Percentiles rank a stretch among this genome's conserved stretches.
phyloP scores from a whole-genome alignment of 805 yeast genomes.

The Myxozyma mucilagina region DNA sequence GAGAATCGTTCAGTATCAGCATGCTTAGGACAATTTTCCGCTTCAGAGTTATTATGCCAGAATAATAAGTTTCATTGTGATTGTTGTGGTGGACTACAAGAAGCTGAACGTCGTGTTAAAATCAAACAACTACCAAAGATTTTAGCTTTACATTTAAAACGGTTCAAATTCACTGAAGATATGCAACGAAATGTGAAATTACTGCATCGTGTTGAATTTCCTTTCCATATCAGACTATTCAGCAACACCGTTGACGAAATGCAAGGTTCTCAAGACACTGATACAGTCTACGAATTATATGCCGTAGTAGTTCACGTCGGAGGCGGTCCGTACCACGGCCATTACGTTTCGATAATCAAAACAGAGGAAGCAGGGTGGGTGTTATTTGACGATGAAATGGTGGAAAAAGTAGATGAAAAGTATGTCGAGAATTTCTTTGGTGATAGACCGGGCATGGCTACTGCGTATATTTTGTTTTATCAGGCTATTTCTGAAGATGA shows the following conservation, averaged over 20 bases:
- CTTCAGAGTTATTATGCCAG: constrained; percentile 80
- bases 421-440: constrained; percentile 87
- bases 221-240: constrained; percentile 67
- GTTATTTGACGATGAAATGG: constrained; percentile 92
- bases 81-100: constrained; percentile 84
- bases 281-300: constrained; percentile 72
- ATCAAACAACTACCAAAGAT: constrained; percentile 74
- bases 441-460: constrained; percentile 80
- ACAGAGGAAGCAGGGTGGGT: constrained; percentile 82
- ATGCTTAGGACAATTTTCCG: constrained; percentile 77
- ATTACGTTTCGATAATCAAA: constrained; percentile 84
- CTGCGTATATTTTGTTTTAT: constrained; percentile 89
- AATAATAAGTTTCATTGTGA: constrained; percentile 93
- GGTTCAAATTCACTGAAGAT: constrained; percentile 88
- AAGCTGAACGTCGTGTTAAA: constrained; percentile 87
- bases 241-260: constrained; percentile 53
- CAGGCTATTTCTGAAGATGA: constrained; percentile 51
- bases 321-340: constrained; percentile 98
- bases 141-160: constrained; percentile 79
- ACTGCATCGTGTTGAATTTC: constrained; percentile 81
- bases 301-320: constrained; percentile 93
- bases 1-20: constrained; percentile 72
- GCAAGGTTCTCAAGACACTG: constrained; percentile 48
- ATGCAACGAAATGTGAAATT: constrained; percentile 79
- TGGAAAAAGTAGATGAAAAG: constrained; percentile 79